A percentile compares a stretch with the other conserved stretches of the same genome.
Evolutionary conservation across 2,329 filamentous ascomycete genomes (phyloP).

Genomic region (Mariannaea sp.): DNA sequence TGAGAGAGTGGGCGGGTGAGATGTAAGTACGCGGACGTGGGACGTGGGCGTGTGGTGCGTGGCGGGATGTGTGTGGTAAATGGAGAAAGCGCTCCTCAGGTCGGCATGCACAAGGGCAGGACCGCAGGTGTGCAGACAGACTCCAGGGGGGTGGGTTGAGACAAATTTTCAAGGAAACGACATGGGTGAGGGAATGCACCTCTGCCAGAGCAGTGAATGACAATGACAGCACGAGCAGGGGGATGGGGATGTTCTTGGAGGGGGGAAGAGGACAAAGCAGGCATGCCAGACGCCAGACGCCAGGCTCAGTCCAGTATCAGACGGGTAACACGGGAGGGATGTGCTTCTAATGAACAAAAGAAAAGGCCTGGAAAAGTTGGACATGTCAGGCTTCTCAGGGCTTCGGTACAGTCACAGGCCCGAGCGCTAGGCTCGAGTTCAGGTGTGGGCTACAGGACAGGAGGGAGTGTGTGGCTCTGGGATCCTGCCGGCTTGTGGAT

Average conservation of each 20-base stretch:
- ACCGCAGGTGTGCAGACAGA: conserved; percentile 25
- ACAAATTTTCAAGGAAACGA: conserved; percentile 33
- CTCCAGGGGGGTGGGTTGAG: conserved; percentile 34
- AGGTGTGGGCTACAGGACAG: too few relatives aligned
- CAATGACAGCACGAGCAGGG: conserved; percentile 24
- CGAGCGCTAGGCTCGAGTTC: conserved; percentile 20
- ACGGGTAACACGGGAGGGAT: conserved; percentile 7
- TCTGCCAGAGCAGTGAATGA: conserved; percentile 28
- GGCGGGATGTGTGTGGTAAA: conserved; percentile 39
- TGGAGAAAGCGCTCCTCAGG: conserved; percentile 32
- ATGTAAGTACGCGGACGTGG: conserved; percentile 34
- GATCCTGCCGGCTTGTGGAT: conserved; percentile 3
- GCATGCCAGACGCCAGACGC: background rate
- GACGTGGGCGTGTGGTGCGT: conserved; percentile 31
- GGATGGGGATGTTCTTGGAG: too few relatives aligned
- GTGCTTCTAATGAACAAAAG: background rate
- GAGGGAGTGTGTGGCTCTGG: conserved; percentile 10
- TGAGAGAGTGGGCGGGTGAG: conserved; percentile 19
- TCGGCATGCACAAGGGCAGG: conserved; percentile 25
- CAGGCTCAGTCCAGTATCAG: background rate
- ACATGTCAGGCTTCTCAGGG: conserved; percentile 15
- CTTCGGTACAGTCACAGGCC: conserved; percentile 11
- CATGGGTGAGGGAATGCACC: conserved; percentile 32
- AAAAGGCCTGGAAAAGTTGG: conserved; percentile 6
- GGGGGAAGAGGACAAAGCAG: conserved; percentile 9